Conservation (phyloP, 2,329 filamentous ascomycete genomes). For the Akanthomyces lecanii region DNA sequence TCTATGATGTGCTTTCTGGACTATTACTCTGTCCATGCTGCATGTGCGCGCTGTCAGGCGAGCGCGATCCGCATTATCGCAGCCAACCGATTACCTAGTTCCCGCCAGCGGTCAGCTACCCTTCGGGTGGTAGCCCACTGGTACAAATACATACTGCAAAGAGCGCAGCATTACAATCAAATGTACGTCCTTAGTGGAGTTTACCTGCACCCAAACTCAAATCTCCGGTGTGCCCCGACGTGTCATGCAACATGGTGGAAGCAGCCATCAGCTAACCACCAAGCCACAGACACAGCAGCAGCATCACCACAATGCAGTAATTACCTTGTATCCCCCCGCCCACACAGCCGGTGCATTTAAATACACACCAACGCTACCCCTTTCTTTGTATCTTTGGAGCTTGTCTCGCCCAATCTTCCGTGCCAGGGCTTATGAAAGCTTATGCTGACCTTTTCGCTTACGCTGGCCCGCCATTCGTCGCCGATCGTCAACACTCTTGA, state of each 20-base stretch:
- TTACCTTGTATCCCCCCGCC: background rate
- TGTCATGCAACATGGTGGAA: slow-evolving; percentile 13
- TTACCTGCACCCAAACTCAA: background rate
- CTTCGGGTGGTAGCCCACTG: background rate
- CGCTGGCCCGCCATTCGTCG: slow-evolving; percentile 1
- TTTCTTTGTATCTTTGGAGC: background rate
- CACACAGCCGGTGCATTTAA: background rate
- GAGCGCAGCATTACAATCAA: background rate
- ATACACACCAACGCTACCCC: background rate
- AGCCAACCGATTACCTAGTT: background rate
- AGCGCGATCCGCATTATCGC: background rate
- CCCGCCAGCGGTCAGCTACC: background rate
- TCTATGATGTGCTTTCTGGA: background rate
- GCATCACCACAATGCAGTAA: background rate
- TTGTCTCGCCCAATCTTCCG: background rate
- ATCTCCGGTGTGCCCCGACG: background rate
- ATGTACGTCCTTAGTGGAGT: background rate
- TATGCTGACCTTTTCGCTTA: slow-evolving; percentile 16
- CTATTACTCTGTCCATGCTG: background rate
- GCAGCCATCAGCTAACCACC: slow-evolving; percentile 1
- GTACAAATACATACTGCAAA: background rate
- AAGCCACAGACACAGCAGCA: background rate
- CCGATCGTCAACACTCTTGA: slow-evolving; percentile 3
- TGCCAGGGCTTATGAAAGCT: slow-evolving; percentile 13
- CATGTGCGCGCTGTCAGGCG: background rate